Base-by-base conservation (phyloP, 352 stramenopile species). In the Pythium scleroteichum region DNA sequence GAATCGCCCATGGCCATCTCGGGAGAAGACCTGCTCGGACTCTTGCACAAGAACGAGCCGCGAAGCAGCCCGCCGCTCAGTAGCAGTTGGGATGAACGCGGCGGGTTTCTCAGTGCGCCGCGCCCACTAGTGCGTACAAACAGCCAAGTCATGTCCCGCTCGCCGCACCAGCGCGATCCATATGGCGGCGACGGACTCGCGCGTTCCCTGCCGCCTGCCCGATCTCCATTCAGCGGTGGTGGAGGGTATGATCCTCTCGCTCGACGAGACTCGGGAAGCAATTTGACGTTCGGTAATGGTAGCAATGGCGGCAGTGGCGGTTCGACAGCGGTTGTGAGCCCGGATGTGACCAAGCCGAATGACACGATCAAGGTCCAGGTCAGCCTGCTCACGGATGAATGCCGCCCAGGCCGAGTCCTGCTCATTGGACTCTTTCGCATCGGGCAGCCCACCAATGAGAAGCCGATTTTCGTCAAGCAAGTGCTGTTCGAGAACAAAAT, bases 391-490 rank as follows among this genome's bases (percentile, higher is more conserved):
- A 79, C 75, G 0, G 75, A 88, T 12, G 78, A 90, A 53, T 92
- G 82, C 60, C 49, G 75, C 9, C 59, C 64, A 9, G 78, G 79
- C 3, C 79, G 84, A 20, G 73, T 88, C 32, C 60, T 94, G 8
- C 77, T 94, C 49, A 80, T 94, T 32, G 85, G 85, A 0, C 79
- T 94, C 29, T 94, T 92, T 48, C 85, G 85, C 24, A 66, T 81
- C 5, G 78, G 80, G n/a, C 85, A 92, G 24, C 68, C 73, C 17
- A 83, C 79, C 7, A 91, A 91, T 49, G 80, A 92, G 58, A 88
- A 88, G 35, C 85, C 85, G 19, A 92, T 94, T 55, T 94, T 94
- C 39, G 78, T 94, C 38, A 91, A 91, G 59, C 82, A 91, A 49
- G 76, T 94, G 19, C 75, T 92, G 0, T 90, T 92, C 40, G 82